Percentiles rank a stretch among this genome's conserved stretches.
Conservation (phyloP, 2,329 filamentous ascomycete species). For the Verticillium klebahnii region DNA sequence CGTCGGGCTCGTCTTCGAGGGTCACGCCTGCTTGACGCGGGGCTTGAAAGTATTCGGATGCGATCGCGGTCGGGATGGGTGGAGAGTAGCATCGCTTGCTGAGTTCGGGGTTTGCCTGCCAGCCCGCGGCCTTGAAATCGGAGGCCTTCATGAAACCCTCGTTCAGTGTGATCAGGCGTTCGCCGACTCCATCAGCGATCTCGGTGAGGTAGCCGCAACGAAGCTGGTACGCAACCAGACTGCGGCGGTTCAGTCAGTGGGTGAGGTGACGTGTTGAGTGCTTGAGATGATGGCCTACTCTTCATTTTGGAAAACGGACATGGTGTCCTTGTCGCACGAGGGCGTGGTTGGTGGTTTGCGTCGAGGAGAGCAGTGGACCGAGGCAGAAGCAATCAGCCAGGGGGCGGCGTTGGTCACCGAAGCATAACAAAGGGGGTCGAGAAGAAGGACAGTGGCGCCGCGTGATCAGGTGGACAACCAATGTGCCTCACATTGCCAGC, state of each 20-base stretch:
- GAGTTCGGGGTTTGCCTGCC: conserved; percentile 68
- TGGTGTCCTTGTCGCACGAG: conserved; percentile 11
- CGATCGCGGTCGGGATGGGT: conserved; percentile 76
- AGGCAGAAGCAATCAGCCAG: not conserved
- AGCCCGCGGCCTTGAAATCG: conserved; percentile 78
- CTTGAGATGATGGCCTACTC: conserved; percentile 23
- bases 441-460: not conserved
- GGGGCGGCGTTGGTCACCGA: not conserved
- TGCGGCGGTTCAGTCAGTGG: conserved; percentile 25
- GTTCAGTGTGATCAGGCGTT: conserved; percentile 78
- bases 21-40: conserved; percentile 59
- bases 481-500: conserved; percentile 3
- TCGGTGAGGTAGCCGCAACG: conserved; percentile 75
- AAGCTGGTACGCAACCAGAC: conserved; percentile 77
- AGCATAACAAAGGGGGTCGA: not conserved
- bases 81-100: conserved; percentile 82
- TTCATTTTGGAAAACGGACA: conserved; percentile 40
- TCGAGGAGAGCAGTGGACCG: not conserved
- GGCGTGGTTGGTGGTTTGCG: not conserved
- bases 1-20: conserved; percentile 67
- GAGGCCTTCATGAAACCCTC: conserved; percentile 74
- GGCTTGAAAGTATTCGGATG: conserved; percentile 78
- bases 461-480: not conserved
- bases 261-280: not conserved
- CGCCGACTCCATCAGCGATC: conserved; percentile 78